Percentiles rank a stretch among this genome's conserved stretches.
These are phyloP conservation scores for Xylariaceae sp. DNA, from an alignment of 2,329 filamentous ascomycete genomes.

Conservation along the genomic window DNA sequence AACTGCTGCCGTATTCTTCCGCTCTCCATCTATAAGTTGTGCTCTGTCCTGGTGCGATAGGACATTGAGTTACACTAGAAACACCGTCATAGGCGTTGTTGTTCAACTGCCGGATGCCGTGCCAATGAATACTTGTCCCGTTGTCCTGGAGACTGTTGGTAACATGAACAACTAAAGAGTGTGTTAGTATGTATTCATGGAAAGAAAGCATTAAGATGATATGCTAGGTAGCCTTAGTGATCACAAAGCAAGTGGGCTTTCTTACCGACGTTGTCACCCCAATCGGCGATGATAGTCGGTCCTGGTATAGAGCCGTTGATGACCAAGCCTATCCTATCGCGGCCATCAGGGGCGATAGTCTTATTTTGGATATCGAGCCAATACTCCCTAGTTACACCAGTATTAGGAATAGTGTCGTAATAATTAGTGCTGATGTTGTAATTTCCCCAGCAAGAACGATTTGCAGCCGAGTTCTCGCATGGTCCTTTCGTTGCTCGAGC, in stretches of 20 bases:
- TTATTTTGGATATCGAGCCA: slow-evolving; percentile 40
- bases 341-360: slow-evolving; percentile 44
- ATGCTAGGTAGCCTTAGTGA: too few relatives aligned
- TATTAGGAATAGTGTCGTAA: slow-evolving; percentile 38
- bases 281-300: slow-evolving; percentile 51
- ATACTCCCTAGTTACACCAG: slow-evolving; percentile 49
- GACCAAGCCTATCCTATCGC: slow-evolving; percentile 38
- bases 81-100: slow-evolving; percentile 4
- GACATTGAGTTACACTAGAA: slow-evolving; percentile 4
- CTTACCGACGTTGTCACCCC: slow-evolving; percentile 32
- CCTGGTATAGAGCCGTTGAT: slow-evolving; percentile 59
- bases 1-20: slow-evolving; percentile 1
- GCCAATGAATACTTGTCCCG: slow-evolving; percentile 59
- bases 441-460: slow-evolving; percentile 42
- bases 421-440: slow-evolving; percentile 48
- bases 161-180: slow-evolving; percentile 45
- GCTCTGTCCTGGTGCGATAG: slow-evolving; percentile 7
- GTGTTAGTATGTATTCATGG: slow-evolving; percentile 12
- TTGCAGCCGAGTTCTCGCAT: slow-evolving; percentile 20
- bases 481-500: not conserved
- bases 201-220: not conserved
- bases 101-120: slow-evolving; percentile 51
- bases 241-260: not conserved
- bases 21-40: slow-evolving; percentile 6
- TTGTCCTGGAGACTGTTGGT: slow-evolving; percentile 50